phyloP scores from a whole-genome alignment of 305 asterid genomes.

The Fraxinus paxiana region DNA sequence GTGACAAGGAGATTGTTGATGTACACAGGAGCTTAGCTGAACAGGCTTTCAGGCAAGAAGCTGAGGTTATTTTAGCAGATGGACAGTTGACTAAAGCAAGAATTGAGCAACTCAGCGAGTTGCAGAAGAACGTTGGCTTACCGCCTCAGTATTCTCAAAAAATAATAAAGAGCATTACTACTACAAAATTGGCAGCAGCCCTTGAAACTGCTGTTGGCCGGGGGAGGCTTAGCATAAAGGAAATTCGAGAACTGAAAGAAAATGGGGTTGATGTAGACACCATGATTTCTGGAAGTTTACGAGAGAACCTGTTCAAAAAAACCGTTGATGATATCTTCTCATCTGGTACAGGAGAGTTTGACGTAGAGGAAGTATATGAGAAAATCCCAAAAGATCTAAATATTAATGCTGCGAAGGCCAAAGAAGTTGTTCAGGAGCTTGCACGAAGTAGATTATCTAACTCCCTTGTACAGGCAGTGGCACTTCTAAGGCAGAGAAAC shows the following conservation, averaged over 20 bases:
- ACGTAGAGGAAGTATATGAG: slow-evolving; percentile 72
- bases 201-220: slow-evolving; percentile 83
- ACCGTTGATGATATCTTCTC: slow-evolving; percentile 69
- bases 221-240: slow-evolving; percentile 90
- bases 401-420: slow-evolving; percentile 62
- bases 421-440: slow-evolving; percentile 57
- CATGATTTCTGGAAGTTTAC: slow-evolving; percentile 71
- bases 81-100: slow-evolving; percentile 77
- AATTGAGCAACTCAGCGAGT: slow-evolving; percentile 66
- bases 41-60: slow-evolving; percentile 82
- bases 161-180: slow-evolving; percentile 71
- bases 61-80: slow-evolving; percentile 89
- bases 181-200: slow-evolving; percentile 75
- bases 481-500: slow-evolving; percentile 79
- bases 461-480: slow-evolving; percentile 84
- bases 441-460: slow-evolving; percentile 68
- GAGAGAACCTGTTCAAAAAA: slow-evolving; percentile 77
- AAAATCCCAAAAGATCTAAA: slow-evolving; percentile 78
- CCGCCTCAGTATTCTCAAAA: slow-evolving; percentile 79
- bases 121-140: slow-evolving; percentile 80
- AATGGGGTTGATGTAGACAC: slow-evolving; percentile 71
- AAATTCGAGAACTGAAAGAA: slow-evolving; percentile 76
- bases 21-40: slow-evolving; percentile 87
- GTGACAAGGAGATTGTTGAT: slow-evolving; percentile 66
- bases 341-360: slow-evolving; percentile 95